Percentiles rank a stretch among this genome's conserved stretches.
Conservation (phyloP, 2,329 filamentous ascomycete genomes). For the Bipolaris cookei region DNA sequence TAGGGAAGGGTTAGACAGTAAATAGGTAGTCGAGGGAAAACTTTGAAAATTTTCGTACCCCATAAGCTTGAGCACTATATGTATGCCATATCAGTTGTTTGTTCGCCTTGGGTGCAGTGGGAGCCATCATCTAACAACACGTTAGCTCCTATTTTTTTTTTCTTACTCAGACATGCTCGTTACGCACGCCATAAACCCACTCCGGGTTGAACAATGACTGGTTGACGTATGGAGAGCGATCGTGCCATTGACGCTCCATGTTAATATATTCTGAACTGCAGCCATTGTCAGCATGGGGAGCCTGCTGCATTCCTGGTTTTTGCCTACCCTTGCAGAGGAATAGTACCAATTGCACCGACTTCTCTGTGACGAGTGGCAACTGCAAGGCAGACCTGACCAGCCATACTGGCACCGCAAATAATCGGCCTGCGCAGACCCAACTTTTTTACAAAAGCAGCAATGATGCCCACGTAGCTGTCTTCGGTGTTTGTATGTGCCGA, state of each 20-base stretch:
- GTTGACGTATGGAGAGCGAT: constrained; percentile 56
- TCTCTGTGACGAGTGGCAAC: constrained; percentile 56
- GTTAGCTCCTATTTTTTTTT: constrained; percentile 4
- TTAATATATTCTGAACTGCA: constrained; percentile 49
- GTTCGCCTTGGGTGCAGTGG: constrained; percentile 53
- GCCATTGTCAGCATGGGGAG: constrained; percentile 25
- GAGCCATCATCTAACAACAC: constrained; percentile 52
- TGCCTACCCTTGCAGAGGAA: constrained; percentile 54
- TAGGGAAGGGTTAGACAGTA: constrained; percentile 4
- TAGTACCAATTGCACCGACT: constrained; percentile 55
- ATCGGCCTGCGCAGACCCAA: constrained; percentile 55
- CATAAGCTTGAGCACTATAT: constrained; percentile 58
- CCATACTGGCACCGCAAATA: constrained; percentile 59
- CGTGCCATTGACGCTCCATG: constrained; percentile 55
- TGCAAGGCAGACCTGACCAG: constrained; percentile 57
- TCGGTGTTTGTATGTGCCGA: constrained; percentile 58
- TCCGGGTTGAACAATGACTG: constrained; percentile 57
- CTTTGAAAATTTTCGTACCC: constrained; percentile 26
- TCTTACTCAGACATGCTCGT: not conserved
- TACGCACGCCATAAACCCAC: constrained; percentile 55
- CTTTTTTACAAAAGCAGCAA: constrained; percentile 54
- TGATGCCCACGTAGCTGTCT: constrained; percentile 56
- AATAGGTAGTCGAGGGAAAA: too few species aligned
- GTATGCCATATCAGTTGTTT: constrained; percentile 59
- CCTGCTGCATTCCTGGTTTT: too few species aligned